Percentiles rank a stretch among this genome's conserved stretches.
Evolutionary conservation across 192 early-diverging fungal species (phyloP).

Genomic region (Coemansia umbellata): DNA sequence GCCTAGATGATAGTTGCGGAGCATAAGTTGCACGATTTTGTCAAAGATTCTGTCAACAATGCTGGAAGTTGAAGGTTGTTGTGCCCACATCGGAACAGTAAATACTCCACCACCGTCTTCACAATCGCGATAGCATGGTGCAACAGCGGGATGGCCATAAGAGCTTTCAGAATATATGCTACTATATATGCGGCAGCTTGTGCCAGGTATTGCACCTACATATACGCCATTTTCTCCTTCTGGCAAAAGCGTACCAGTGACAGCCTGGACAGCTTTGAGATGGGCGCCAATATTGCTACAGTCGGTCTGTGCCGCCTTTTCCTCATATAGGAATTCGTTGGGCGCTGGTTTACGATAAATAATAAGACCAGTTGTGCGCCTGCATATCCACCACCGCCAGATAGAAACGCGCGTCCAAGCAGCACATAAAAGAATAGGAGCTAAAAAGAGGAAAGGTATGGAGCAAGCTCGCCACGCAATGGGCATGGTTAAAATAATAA

Average conservation of each 20-base stretch:
- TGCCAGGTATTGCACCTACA: not conserved
- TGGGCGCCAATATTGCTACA: not conserved
- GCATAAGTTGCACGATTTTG: constrained; percentile 10
- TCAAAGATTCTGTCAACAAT: not conserved
- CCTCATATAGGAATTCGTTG: not conserved
- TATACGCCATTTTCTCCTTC: not conserved
- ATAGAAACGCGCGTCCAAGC: constrained; percentile 25
- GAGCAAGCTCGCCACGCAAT: constrained; percentile 21
- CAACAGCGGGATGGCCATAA: not conserved
- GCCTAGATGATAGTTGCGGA: constrained; percentile 10
- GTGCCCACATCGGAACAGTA: constrained; percentile 19
- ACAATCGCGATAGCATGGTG: not conserved
- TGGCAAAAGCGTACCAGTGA: constrained; percentile 21
- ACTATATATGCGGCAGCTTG: not conserved
- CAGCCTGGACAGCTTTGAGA: constrained; percentile 1
- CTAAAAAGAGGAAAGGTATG: constrained; percentile 5
- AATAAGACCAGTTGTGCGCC: constrained; percentile 10
- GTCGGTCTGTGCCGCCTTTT: constrained; percentile 6
- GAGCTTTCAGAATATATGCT: not conserved
- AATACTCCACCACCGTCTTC: not conserved
- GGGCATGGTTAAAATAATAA: not conserved
- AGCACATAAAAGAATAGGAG: not conserved
- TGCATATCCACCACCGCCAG: constrained; percentile 18
- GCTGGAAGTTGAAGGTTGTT: not conserved
- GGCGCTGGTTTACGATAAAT: too few species aligned